Percentiles rank a stretch among this genome's conserved stretches.
phyloP scores from a whole-genome alignment of 2,329 filamentous ascomycete species.

The Leptographium procerum region DNA sequence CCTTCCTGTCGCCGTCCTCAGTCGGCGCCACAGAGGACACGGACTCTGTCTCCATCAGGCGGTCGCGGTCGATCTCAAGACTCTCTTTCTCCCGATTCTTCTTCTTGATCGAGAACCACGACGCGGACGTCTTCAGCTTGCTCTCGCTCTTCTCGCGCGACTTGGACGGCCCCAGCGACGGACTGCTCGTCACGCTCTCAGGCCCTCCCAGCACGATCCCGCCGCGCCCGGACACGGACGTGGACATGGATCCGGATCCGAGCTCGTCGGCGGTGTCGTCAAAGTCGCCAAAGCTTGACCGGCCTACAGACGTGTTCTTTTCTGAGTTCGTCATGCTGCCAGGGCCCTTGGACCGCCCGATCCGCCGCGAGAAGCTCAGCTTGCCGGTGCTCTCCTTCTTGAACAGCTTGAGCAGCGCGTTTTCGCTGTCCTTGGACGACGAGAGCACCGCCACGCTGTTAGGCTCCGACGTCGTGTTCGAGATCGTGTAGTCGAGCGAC shows the following conservation, averaged over 20 bases:
- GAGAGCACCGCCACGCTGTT: conserved; percentile 27
- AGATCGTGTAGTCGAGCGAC: conserved; percentile 43
- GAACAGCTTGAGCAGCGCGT: conserved; percentile 52
- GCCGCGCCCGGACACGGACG: not conserved
- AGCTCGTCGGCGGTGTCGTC: conserved; percentile 28
- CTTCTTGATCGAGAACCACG: conserved; percentile 50
- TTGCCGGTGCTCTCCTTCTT: conserved; percentile 56
- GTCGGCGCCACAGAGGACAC: conserved; percentile 6
- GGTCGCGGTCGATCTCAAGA: conserved; percentile 36
- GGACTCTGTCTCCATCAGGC: conserved; percentile 10
- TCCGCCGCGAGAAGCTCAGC: conserved; percentile 48
- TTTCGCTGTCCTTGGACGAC: conserved; percentile 31
- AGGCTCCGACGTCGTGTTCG: conserved; percentile 46
- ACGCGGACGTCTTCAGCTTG: conserved; percentile 31
- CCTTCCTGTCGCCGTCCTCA: conserved; percentile 8
- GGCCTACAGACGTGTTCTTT: conserved; percentile 41
- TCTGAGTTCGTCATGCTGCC: conserved; percentile 47
- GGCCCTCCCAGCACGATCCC: conserved; percentile 23
- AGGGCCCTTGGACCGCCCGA: conserved; percentile 36
- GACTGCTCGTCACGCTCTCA: conserved; percentile 46
- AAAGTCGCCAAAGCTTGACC: conserved; percentile 45
- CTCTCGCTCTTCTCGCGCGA: conserved; percentile 25
- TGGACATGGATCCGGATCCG: not conserved
- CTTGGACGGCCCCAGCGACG: conserved; percentile 40
- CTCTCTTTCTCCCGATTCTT: conserved; percentile 48